phyloP scores from a whole-genome alignment of 164 flowering plant genomes.

The Tinospora cordifolia region DNA sequence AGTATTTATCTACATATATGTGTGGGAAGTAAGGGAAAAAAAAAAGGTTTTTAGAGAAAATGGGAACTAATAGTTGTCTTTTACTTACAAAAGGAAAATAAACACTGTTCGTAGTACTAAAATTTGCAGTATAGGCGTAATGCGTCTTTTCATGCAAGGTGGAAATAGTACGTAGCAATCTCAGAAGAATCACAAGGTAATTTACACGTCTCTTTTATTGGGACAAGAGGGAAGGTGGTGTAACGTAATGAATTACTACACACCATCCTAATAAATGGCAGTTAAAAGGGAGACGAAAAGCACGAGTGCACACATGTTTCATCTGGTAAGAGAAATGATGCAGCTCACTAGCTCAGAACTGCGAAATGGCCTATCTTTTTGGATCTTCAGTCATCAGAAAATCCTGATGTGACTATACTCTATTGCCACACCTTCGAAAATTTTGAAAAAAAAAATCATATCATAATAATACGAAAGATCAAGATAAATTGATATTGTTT shows the following conservation, averaged over 20 bases:
- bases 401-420: too few relatives aligned
- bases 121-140: background rate
- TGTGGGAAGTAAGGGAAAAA: too few relatives aligned
- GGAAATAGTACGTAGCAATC: background rate
- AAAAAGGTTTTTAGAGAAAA: too few relatives aligned
- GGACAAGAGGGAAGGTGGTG: background rate
- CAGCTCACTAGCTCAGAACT: background rate
- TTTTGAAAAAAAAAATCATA: too few relatives aligned
- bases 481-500: too few relatives aligned
- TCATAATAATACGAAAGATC: too few relatives aligned
- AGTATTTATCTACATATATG: too few relatives aligned
- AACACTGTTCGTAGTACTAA: too few relatives aligned
- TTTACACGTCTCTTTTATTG: background rate
- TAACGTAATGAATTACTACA: background rate
- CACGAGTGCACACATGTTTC: background rate
- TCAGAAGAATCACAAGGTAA: background rate
- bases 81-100: too few relatives aligned
- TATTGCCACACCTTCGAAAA: too few relatives aligned
- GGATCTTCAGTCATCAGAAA: too few relatives aligned
- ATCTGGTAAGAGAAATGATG: background rate
- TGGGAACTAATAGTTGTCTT: too few relatives aligned
- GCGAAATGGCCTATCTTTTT: background rate
- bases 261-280: background rate
- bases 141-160: conserved; percentile 1
- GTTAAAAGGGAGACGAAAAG: background rate